Conservation (phyloP, 1,284 basidiomycete genomes). For the Rhodotorula glutinis region DNA sequence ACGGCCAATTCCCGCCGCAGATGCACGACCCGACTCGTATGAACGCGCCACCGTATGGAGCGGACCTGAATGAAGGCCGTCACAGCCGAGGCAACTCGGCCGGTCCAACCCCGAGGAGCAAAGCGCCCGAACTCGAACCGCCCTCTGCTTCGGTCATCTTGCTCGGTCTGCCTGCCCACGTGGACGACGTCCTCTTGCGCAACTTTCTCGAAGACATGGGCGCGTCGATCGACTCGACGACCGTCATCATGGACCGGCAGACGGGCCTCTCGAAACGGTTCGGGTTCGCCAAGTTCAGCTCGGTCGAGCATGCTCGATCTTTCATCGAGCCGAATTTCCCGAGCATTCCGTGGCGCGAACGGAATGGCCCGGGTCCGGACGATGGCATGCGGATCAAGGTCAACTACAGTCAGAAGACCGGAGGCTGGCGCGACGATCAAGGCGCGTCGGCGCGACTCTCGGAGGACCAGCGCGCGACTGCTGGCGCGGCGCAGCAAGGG, state of each 20-base stretch:
- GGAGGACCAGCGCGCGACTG: constrained; percentile 23
- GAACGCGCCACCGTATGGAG: no score
- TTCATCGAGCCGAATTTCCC: constrained; percentile 71
- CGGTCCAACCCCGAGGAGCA: constrained; percentile 1
- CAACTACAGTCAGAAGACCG: constrained; percentile 51
- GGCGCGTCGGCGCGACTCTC: constrained; percentile 37
- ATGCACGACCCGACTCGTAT: background rate
- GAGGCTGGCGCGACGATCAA: constrained; percentile 51
- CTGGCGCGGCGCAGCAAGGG: constrained; percentile 35
- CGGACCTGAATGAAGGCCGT: background rate
- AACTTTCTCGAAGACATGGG: constrained; percentile 41
- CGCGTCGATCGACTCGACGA: constrained; percentile 57
- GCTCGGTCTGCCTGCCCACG: constrained; percentile 41
- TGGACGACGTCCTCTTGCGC: constrained; percentile 25
- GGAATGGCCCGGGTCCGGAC: constrained; percentile 27
- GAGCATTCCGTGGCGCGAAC: constrained; percentile 36
- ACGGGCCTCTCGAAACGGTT: constrained; percentile 85
- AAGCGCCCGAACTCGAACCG: constrained; percentile 27
- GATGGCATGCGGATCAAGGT: constrained; percentile 40
- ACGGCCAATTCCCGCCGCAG: background rate
- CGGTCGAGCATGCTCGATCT: constrained; percentile 67
- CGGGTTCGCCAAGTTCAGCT: constrained; percentile 86
- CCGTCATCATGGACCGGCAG: constrained; percentile 87
- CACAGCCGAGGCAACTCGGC: constrained; percentile 1
- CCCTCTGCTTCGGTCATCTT: constrained; percentile 42